Percentiles rank a stretch among this genome's conserved stretches.
Conservation (phyloP, 257 asterid species). For the Striga asiatica region DNA sequence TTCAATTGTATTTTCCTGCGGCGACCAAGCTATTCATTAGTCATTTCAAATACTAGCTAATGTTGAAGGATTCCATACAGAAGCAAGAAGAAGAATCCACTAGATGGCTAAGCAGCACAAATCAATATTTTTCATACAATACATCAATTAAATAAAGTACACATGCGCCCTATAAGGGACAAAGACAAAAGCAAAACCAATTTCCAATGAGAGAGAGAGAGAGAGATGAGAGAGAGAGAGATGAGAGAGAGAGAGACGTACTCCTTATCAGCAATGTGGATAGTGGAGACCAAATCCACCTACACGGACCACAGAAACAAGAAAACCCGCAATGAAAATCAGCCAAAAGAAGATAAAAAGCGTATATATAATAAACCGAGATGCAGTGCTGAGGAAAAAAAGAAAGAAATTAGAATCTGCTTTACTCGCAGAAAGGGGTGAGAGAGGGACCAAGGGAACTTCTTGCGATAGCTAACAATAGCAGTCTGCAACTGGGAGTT, state of each 20-base stretch:
- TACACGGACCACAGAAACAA: constrained; percentile 17
- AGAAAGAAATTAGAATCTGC: background rate
- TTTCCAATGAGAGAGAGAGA: too few species aligned
- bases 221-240: too few species aligned
- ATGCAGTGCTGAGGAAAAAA: background rate
- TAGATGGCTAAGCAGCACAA: background rate
- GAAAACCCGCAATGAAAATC: constrained; percentile 3
- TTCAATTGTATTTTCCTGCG: too few species aligned
- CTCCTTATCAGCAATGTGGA: constrained; percentile 98
- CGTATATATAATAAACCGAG: background rate
- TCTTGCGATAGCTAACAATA: constrained; percentile 70
- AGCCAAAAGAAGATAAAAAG: background rate
- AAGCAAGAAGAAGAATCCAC: too few species aligned
- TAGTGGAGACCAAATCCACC: constrained; percentile 97
- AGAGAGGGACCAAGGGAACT: constrained; percentile 87
- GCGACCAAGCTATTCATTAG: too few species aligned
- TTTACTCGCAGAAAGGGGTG: constrained; percentile 76
- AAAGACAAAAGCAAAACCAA: too few species aligned
- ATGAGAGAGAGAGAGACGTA: constrained; percentile 36
- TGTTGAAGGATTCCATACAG: too few species aligned
- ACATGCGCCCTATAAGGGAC: too few species aligned
- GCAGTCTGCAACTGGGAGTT: constrained; percentile 84
- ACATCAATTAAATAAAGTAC: background rate
- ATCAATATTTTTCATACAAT: background rate
- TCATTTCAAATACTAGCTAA: too few species aligned